Evolutionary conservation across 225 moss, liverwort and hornwort genomes (phyloP), one percentile per base, ranked within the genome.

Genomic region (Physcomitrellopsis africana): DNA sequence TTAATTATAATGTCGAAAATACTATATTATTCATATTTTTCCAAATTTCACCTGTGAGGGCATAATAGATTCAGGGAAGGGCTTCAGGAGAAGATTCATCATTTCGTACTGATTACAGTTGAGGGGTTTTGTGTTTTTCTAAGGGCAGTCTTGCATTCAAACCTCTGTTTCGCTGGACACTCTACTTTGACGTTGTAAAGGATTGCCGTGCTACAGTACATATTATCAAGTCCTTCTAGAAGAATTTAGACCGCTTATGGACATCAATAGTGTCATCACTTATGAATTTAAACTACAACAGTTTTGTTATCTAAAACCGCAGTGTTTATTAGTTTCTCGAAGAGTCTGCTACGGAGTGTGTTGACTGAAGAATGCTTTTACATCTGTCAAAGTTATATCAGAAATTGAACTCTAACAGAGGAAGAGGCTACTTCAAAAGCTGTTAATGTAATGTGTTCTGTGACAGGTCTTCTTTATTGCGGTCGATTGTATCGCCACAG

Each of bases 261-360:
- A 37, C 4, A 37, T 37, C 32, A 37, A 37, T 37, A 37, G 32
- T 37, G 32, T 37, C 32, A 37, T 37, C 32, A 37, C 4, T 4
- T 37, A 37, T 37, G 32, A 37, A 37, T 37, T 37, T 37, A 7
- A 37, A 37, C 10, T 48, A 10, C 11, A 8, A 46, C 32, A 60
- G 61, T 44, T 73, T 51, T 44, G 45, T 37, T 68, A 24, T 10
- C 24, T 55, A 22, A 69, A 57, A 67, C 19, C 10, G 57, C 41
- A 60, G 43, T 57, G 43, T 81, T 77, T 63, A 15, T n/a, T 67
- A 54, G 67, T 54, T 67, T 23, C 47, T 29, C 61, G 74, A 61
- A 43, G 69, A 19, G n/a, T 26, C 71, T 22, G 17, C n/a, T 15
- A 22, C 45, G 52, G 51, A 52, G 65, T 51, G 66, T 18, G 5